phyloP scores from a whole-genome alignment of 2,329 filamentous ascomycete species.

The Aureobasidium mangrovei region DNA sequence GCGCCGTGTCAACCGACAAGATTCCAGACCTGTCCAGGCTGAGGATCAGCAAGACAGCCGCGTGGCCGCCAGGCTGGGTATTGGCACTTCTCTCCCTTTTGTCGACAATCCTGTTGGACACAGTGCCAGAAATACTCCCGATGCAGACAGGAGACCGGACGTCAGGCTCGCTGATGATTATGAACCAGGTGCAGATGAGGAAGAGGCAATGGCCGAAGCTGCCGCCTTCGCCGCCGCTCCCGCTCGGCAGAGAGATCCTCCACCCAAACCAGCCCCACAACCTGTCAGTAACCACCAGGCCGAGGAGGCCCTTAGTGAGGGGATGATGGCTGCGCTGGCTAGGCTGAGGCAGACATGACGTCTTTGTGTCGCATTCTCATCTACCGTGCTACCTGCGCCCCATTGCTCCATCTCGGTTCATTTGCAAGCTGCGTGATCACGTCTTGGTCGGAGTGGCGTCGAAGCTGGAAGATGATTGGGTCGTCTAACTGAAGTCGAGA shows the following conservation, averaged over 20 bases:
- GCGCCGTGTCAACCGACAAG: constrained; percentile 34
- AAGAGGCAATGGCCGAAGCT: constrained; percentile 35
- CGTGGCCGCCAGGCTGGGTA: constrained; percentile 23
- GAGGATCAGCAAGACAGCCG: constrained; percentile 22
- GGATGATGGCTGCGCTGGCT: constrained; percentile 50
- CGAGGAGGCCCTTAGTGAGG: constrained; percentile 45
- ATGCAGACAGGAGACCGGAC: constrained; percentile 30
- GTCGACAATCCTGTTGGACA: constrained; percentile 17
- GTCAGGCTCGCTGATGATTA: constrained; percentile 27
- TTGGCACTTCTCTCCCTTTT: constrained; percentile 27
- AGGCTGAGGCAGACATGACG: constrained; percentile 38
- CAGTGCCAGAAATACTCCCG: constrained; percentile 17
- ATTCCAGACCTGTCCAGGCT: constrained; percentile 17
- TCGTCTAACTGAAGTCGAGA: constrained; percentile 12
- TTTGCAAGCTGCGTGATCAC: too few relatives aligned
- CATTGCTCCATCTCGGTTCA: too few relatives aligned
- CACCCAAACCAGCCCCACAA: constrained; percentile 18
- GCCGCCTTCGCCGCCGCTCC: constrained; percentile 13
- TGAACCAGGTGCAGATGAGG: constrained; percentile 34
- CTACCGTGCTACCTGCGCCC: too few relatives aligned
- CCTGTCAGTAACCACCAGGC: constrained; percentile 27
- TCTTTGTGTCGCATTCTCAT: background rate
- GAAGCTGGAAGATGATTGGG: too few relatives aligned
- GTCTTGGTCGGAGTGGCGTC: too few relatives aligned
- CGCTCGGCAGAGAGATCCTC: background rate